Evolutionary conservation across 1,284 basidiomycete species (phyloP).

Genomic region (Ustilago trichophora): DNA sequence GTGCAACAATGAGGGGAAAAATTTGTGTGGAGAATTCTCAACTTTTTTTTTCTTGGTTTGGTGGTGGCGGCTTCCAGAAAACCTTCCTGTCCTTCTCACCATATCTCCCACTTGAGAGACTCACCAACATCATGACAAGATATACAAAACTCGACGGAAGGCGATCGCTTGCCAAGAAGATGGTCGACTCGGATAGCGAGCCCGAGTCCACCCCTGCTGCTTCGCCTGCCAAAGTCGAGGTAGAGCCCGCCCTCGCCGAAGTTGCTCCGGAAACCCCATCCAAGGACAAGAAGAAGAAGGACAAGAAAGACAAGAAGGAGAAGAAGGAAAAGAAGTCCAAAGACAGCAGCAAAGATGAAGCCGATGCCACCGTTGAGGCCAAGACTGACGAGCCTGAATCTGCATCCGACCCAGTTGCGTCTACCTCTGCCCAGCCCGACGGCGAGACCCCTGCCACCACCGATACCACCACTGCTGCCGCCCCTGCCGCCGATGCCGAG

Average conservation of each 20-base stretch:
- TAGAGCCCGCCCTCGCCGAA: slow-evolving; percentile 2
- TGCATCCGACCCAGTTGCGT: slow-evolving; percentile 20
- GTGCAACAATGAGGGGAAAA: slow-evolving; percentile 5
- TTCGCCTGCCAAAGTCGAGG: slow-evolving; percentile 13
- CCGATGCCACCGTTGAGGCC: not conserved
- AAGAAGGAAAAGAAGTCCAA: slow-evolving; percentile 18
- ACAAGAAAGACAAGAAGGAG: slow-evolving; percentile 25
- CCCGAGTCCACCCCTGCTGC: slow-evolving; percentile 10
- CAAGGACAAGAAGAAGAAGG: slow-evolving; percentile 26
- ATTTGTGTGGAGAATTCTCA: slow-evolving; percentile 8
- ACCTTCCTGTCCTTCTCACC: not conserved
- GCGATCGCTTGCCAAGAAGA: slow-evolving; percentile 44
- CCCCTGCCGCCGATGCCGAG: slow-evolving; percentile 9
- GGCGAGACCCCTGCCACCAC: not conserved
- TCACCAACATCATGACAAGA: slow-evolving; percentile 40
- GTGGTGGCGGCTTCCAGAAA: too few species aligned
- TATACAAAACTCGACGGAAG: slow-evolving; percentile 57
- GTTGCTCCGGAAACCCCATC: slow-evolving; percentile 3
- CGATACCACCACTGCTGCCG: not conserved
- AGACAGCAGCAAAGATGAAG: not conserved
- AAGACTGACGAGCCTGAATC: slow-evolving; percentile 1
- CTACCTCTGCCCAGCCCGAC: slow-evolving; percentile 13
- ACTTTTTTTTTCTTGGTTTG: not conserved
- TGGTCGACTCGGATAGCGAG: slow-evolving; percentile 33
- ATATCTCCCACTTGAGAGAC: too few species aligned